Conservation (phyloP, 306 rosid genomes). For the Luffa aegyptiaca region DNA sequence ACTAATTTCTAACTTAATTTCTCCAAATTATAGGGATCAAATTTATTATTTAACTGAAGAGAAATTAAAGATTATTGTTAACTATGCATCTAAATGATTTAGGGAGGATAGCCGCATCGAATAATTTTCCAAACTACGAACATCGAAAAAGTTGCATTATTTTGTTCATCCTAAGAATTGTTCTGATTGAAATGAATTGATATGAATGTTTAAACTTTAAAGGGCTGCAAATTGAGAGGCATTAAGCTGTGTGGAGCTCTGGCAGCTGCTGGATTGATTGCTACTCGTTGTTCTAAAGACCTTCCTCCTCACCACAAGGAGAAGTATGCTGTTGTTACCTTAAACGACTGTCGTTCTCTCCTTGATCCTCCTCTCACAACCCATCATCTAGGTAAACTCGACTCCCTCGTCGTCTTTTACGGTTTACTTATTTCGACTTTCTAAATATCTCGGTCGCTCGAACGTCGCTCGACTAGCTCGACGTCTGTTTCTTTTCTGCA, state of each 20-base stretch:
- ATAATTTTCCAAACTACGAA: too few relatives aligned
- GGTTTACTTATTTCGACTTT: background rate
- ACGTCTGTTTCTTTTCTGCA: background rate
- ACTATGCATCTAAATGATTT: too few relatives aligned
- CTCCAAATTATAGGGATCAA: too few relatives aligned
- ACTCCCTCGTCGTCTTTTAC: background rate
- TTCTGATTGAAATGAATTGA: background rate
- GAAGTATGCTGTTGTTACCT: constrained; percentile 77
- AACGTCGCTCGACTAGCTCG: background rate
- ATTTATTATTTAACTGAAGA: too few relatives aligned
- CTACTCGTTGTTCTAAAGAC: constrained; percentile 42
- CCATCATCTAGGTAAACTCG: constrained; percentile 46
- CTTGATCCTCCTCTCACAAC: constrained; percentile 61
- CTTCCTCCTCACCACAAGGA: constrained; percentile 48
- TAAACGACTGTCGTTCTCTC: constrained; percentile 66
- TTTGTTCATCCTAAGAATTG: background rate
- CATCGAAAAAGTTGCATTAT: too few relatives aligned
- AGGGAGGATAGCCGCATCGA: too few relatives aligned
- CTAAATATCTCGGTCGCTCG: background rate
- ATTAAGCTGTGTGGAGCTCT: constrained; percentile 63
- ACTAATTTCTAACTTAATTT: too few relatives aligned
- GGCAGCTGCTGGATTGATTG: constrained; percentile 77
- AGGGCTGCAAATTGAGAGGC: constrained; percentile 77
- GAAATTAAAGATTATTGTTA: too few relatives aligned
- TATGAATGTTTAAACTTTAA: constrained; percentile 14